Evolutionary conservation across 2,329 filamentous ascomycete genomes (phyloP).

Genomic region (Piedraia hortae): DNA sequence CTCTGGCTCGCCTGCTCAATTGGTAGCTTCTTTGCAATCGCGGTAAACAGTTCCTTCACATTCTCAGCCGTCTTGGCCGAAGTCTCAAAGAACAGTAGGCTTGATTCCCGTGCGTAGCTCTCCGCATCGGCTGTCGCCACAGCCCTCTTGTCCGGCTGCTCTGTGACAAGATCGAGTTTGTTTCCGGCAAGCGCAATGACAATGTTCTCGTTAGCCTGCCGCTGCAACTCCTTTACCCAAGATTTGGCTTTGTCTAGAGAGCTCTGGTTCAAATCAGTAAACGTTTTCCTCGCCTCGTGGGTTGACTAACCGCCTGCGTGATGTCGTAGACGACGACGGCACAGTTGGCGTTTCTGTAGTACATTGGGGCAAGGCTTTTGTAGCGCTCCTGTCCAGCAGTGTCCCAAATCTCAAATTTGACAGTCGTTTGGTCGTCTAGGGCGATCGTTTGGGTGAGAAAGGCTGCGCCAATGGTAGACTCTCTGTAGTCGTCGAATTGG

Average conservation of each 20-base stretch:
- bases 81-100: constrained; percentile 91
- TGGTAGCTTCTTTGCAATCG: constrained; percentile 90
- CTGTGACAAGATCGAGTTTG: constrained; percentile 85
- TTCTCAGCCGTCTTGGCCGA: constrained; percentile 95
- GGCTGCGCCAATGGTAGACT: constrained; percentile 92
- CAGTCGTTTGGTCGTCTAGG: constrained; percentile 88
- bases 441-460: constrained; percentile 98
- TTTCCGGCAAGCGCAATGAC: constrained; percentile 95
- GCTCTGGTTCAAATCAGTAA: constrained; percentile 42
- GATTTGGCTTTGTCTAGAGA: constrained; percentile 97
- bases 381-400: constrained; percentile 96
- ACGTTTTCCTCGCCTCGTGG: neutral
- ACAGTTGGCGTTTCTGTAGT: constrained; percentile 98
- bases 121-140: constrained; percentile 74
- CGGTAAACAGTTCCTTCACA: constrained; percentile 82
- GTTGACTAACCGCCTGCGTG: constrained; percentile 63
- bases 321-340: constrained; percentile 98
- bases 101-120: constrained; percentile 79
- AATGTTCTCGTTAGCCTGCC: constrained; percentile 98
- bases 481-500: constrained; percentile 95
- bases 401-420: constrained; percentile 99
- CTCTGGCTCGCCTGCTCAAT: constrained; percentile 87
- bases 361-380: constrained; percentile 97
- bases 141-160: constrained; percentile 85
- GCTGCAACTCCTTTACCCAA: constrained; percentile 96